Conservation (phyloP, 148 eudicot genomes). For the Pharnaceum exiguum region DNA sequence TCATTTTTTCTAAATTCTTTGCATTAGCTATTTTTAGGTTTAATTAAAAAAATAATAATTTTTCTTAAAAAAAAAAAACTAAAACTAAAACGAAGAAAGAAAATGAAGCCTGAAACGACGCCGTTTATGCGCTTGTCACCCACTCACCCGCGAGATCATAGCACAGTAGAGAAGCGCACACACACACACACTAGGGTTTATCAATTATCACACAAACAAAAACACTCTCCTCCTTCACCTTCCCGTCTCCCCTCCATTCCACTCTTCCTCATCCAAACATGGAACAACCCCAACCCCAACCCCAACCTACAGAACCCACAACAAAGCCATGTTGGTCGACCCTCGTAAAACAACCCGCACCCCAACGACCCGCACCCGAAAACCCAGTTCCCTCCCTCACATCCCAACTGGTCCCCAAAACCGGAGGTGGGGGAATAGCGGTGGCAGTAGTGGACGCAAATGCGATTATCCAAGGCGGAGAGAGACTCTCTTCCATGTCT, state of each 20-base stretch:
- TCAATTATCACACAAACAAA: no score
- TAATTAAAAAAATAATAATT: no score
- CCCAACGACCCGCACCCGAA: slow-evolving; percentile 6
- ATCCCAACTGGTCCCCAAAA: slow-evolving; percentile 18
- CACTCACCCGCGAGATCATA: no score
- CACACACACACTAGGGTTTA: slow-evolving; percentile 3
- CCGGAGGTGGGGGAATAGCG: slow-evolving; percentile 61
- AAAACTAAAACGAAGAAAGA: no score
- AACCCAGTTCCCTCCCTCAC: slow-evolving; percentile 3
- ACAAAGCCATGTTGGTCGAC: slow-evolving; percentile 55
- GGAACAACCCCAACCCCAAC: neutral
- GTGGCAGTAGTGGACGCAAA: slow-evolving; percentile 95
- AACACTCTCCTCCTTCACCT: neutral
- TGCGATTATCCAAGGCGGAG: slow-evolving; percentile 82
- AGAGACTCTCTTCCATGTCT: slow-evolving; percentile 35
- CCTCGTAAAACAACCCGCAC: slow-evolving; percentile 40
- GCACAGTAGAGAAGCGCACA: no score
- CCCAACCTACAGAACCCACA: slow-evolving; percentile 6
- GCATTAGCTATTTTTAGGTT: no score
- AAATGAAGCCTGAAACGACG: no score
- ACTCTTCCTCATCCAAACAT: neutral
- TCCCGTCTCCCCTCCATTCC: neutral
- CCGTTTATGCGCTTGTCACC: no score
- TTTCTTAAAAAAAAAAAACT: no score
- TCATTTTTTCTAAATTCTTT: no score